Conservation (phyloP, 2,329 filamentous ascomycete species). For the Calycina herbarum region DNA sequence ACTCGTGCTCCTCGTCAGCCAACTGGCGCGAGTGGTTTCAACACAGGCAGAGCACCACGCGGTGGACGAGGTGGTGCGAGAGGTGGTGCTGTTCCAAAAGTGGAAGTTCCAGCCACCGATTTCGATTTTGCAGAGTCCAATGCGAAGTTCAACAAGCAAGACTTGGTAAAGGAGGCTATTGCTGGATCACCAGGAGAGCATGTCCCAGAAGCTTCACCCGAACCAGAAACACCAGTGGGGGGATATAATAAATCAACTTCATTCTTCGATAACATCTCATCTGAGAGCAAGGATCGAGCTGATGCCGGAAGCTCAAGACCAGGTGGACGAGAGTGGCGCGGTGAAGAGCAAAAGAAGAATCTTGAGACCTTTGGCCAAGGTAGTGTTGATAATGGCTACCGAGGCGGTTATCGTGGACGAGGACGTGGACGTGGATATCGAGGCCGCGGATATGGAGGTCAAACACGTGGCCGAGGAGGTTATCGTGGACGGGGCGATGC, state of each 20-base stretch:
- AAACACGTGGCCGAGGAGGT: conserved; percentile 32
- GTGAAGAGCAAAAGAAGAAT: conserved; percentile 91
- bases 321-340: conserved; percentile 85
- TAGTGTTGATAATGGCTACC: conserved; percentile 80
- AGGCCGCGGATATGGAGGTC: conserved; percentile 32
- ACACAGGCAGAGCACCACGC: conserved; percentile 43
- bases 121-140: conserved; percentile 89
- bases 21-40: conserved; percentile 42
- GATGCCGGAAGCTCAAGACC: conserved; percentile 67
- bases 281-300: conserved; percentile 84
- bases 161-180: conserved; percentile 83
- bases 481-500: conserved; percentile 35
- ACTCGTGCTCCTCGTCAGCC: conserved; percentile 51
- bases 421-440: conserved; percentile 55
- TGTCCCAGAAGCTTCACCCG: conserved; percentile 43
- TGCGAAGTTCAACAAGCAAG: conserved; percentile 85
- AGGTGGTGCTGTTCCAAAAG: conserved; percentile 54
- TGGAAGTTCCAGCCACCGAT: conserved; percentile 87
- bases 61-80: conserved; percentile 44
- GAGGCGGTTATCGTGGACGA: conserved; percentile 75
- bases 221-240: conserved; percentile 48
- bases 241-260: conserved; percentile 86
- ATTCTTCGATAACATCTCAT: conserved; percentile 98
- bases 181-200: conserved; percentile 69
- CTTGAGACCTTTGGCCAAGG: conserved; percentile 98